These are phyloP conservation scores for Amaranthus tricolor DNA, from an alignment of 179 eudicot genomes.

Conservation along the genomic window DNA sequence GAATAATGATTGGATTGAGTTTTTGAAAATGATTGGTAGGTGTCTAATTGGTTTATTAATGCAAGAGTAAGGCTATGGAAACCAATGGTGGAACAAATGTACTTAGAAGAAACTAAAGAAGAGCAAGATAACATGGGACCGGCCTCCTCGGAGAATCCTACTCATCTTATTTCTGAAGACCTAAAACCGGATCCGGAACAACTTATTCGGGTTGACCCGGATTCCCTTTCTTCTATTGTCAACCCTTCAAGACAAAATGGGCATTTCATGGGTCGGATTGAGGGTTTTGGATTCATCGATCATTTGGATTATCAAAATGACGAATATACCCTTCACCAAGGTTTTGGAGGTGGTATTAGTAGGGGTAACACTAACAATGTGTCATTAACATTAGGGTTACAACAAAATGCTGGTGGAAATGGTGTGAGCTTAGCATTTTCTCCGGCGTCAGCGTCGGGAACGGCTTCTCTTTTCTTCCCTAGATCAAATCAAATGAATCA, in stretches of 20 bases:
- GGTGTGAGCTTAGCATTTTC: slow-evolving; percentile 50
- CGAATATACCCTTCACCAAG: slow-evolving; percentile 4
- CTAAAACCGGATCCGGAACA: slow-evolving; percentile 63
- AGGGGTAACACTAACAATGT: slow-evolving; percentile 34
- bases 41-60: slow-evolving; percentile 73
- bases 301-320: slow-evolving; percentile 30
- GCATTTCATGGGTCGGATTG: slow-evolving; percentile 14
- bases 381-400: slow-evolving; percentile 83
- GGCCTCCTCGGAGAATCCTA: slow-evolving; percentile 28
- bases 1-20: slow-evolving; percentile 1
- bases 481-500: slow-evolving; percentile 39
- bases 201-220: slow-evolving; percentile 56
- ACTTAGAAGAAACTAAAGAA: slow-evolving; percentile 81
- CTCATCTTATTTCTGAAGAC: slow-evolving; percentile 35
- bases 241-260: slow-evolving; percentile 27
- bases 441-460: slow-evolving; percentile 30
- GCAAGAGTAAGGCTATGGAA: slow-evolving; percentile 97
- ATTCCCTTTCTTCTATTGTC: slow-evolving; percentile 68
- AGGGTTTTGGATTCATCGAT: slow-evolving; percentile 32
- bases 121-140: slow-evolving; percentile 33
- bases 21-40: not conserved
- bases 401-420: slow-evolving; percentile 50
- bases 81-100: slow-evolving; percentile 99
- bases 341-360: too few relatives aligned
- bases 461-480: slow-evolving; percentile 1